Evolutionary conservation across 805 yeast species (phyloP), one percentile per base, ranked within the genome.

Genomic region (Sugiyamaella boreocaroliniensis): DNA sequence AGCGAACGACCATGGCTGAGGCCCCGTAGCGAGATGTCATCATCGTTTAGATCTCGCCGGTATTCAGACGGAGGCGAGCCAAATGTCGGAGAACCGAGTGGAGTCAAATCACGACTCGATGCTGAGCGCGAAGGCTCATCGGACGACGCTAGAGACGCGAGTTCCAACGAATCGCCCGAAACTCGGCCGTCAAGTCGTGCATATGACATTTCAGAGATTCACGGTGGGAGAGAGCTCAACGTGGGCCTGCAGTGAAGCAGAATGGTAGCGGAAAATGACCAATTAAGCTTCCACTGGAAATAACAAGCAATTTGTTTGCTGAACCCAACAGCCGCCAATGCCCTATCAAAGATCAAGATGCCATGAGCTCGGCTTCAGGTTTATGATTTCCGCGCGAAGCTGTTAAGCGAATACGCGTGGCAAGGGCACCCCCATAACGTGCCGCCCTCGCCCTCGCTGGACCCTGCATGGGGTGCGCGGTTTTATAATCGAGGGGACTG

Each of bases 121-220:
- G 46, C 47, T 14, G 59, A 47, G 11, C 50, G 43, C 16, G 47
- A 46, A 14, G 56, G 46, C 19, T 29, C 54, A n/a, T 57, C 61
- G 6, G 68, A 61, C 12, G 69, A 63, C 10, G 68, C 70, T 46
- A 67, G 54, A 19, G 70, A 67, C 20, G 63, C 62, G 40, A 67
- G 61, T 55, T 67, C 70, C 29, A 67, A 53, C 15, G 69, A 65
- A 52, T 67, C 70, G 26, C 56, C 26, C 16, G 34, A 26, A n/a
- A 43, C 22, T 41, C 45, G 37, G 8, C 37, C 37, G 11, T 32
- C 37, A 4, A 32, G 8, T 10, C 37, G 5, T 11, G 37, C 37
- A 9, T 32, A 32, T 14, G 37, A 32, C 37, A 32, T 32, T 22
- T n/a, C n/a, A n/a, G n/a, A n/a, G n/a, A n/a, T n/a, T n/a, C n/a